These are phyloP conservation scores for Candida caryicola DNA, from an alignment of 805 yeast genomes.

Conservation along the genomic window DNA sequence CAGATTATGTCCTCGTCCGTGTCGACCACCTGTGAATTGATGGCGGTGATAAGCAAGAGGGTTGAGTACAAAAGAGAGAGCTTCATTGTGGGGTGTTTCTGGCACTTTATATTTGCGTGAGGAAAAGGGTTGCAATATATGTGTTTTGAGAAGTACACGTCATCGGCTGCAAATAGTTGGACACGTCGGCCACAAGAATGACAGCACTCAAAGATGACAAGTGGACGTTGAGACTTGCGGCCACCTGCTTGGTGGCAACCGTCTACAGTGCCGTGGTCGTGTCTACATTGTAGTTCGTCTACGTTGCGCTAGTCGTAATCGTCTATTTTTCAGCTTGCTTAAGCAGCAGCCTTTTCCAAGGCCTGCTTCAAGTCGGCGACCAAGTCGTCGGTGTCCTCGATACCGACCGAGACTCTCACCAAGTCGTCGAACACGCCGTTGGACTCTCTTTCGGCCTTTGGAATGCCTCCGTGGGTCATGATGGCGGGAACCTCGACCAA, in stretches of 20 bases:
- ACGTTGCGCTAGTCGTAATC: no score
- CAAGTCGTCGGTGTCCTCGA: constrained; percentile 31
- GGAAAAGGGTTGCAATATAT: not conserved
- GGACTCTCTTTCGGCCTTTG: constrained; percentile 70
- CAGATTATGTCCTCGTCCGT: constrained; percentile 30
- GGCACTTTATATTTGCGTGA: not conserved
- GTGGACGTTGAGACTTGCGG: no score
- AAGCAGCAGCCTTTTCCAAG: constrained; percentile 34
- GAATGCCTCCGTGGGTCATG: constrained; percentile 92
- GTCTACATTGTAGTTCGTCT: no score
- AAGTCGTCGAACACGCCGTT: constrained; percentile 81
- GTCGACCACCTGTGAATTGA: constrained; percentile 6
- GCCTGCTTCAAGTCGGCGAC: constrained; percentile 55
- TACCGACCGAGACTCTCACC: constrained; percentile 49
- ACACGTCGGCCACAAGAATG: not conserved
- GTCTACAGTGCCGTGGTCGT: no score
- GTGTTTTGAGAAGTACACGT: not conserved
- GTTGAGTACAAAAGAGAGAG: not conserved
- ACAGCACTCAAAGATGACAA: no score
- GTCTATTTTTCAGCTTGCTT: constrained; percentile 5
- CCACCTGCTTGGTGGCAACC: no score
- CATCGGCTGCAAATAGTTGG: constrained; percentile 1
- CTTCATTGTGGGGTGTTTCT: not conserved
- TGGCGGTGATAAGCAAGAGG: not conserved
- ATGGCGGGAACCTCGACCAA: constrained; percentile 84